Base-by-base conservation (phyloP, 345 rosid genomes). In the Clarkia xantiana region DNA sequence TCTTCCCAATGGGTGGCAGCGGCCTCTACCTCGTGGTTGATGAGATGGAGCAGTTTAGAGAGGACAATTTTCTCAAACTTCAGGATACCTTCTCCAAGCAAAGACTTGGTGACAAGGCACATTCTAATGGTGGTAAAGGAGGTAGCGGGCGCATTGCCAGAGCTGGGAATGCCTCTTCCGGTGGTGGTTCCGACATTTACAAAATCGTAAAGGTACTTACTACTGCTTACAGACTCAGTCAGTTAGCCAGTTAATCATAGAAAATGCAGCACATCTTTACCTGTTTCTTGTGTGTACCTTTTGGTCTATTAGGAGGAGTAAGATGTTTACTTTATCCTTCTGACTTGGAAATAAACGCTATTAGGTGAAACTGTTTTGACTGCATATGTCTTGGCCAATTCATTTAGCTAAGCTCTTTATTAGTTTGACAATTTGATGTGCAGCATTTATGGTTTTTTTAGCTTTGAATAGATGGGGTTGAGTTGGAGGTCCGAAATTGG, bases 1-100 rank as follows among this genome's bases (percentile, higher is more conserved):
- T 76, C 56, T 91, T 91, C 65, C 98, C 98, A 18, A 62, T 77
- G 73, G 94, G 89, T 40, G 98, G 98, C 11, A 64, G 64, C 66
- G 98, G 98, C 36, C 65, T 91, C 56, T 91, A 86, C 71, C 94
- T 91, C 36, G 98, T 86, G 19, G 96, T 91, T 54, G 98, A 91
- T 68, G 98, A 91, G 58, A 85, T 69, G 44, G 98, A 91, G 69
- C 93, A 78, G 47, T 91, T 91, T 52, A 72, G 86, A 53, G 98
- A 91, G 75, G 96, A 80, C 55, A 91, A 86, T 70, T 91, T 81
- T 63, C 34, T 80, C 66, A 91, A 91, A 77, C 84, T 86, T 60
- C 94, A 78, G 60, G 94, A 75, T 59, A 77, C 89, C 14, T 91
- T 91, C 65, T 58, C 74, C 1, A 91, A 80, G 62, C 86, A 80